phyloP scores from a whole-genome alignment of 805 yeast genomes.

The Kuraishia floccosa region DNA sequence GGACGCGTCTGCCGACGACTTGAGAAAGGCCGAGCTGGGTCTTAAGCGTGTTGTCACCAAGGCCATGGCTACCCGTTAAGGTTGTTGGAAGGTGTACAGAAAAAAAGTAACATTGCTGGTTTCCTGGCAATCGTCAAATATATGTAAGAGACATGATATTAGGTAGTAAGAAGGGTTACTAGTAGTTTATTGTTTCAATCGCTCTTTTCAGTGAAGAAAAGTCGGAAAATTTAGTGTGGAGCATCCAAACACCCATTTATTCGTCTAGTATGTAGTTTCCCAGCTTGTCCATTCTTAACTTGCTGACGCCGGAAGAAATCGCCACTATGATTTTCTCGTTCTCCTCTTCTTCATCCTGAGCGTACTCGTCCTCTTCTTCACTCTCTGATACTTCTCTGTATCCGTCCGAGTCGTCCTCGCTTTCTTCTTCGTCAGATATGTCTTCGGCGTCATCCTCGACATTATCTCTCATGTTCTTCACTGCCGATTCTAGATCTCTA shows the following conservation, averaged over 20 bases:
- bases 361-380: slow-evolving; percentile 22
- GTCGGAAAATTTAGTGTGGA: neutral
- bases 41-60: slow-evolving; percentile 99
- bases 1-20: slow-evolving; percentile 93
- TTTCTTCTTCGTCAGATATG: slow-evolving; percentile 23
- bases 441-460: slow-evolving; percentile 17
- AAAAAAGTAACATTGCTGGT: too few species aligned
- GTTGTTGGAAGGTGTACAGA: neutral
- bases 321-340: slow-evolving; percentile 58
- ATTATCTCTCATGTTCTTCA: slow-evolving; percentile 46
- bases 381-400: slow-evolving; percentile 30
- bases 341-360: slow-evolving; percentile 20
- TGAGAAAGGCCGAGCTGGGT: slow-evolving; percentile 98
- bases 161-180: too few species aligned
- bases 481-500: slow-evolving; percentile 68
- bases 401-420: slow-evolving; percentile 14
- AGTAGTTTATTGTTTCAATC: neutral
- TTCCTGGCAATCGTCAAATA: too few species aligned
- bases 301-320: slow-evolving; percentile 46
- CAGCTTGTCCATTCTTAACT: slow-evolving; percentile 69
- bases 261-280: slow-evolving; percentile 71
- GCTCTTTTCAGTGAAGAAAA: neutral
- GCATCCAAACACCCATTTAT: slow-evolving; percentile 1
- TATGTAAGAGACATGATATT: neutral
- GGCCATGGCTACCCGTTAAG: slow-evolving; percentile 94